Evolutionary conservation across 2,329 filamentous ascomycete species (phyloP), one percentile per base, ranked within the genome.

Genomic region (Botrytis aclada): DNA sequence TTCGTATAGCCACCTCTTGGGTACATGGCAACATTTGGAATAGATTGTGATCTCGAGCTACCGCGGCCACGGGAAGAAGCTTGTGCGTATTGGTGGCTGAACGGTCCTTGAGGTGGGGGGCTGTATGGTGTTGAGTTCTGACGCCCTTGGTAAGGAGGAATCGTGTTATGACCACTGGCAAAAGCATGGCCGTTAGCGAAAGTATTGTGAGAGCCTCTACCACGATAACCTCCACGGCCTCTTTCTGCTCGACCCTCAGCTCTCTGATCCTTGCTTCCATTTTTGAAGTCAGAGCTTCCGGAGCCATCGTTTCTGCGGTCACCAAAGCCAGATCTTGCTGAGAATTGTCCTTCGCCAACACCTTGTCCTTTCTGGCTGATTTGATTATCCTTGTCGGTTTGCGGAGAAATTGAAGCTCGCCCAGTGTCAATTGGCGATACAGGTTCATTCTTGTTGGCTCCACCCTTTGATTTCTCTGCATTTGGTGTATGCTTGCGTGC

Each of bases 41-140:
- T 86, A 2, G 89, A 91, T 75, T 90, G 89, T 39, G 90, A 89
- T 71, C 89, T 85, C 74, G 87, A 81, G 65, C 84, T 84, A 76
- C 85, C 84, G 69, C 88, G 84, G 76, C 84, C 84, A 25, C 85
- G 78, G 34, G 78, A 74, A 61, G 82, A 78, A 32, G 73, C 74
- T 75, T 78, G 69, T 75, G 79, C 56, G 77, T 78, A 77, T 76
- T 78, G 79, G 61, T 82, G 77, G 71, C 70, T 75, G 65, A 80
- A 81, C 18, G 76, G 81, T 77, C 77, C 81, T 77, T 74, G 83
- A 34, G 83, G 81, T 62, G 83, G 78, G 71, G 83, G 80, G 61
- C 81, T 82, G 78, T 78, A 82, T 32, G 76, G 81, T 58, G 73
- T 77, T 29, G 77, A 76, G 54, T 73, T 77, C 71, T 78, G 80